Evolutionary conservation across 2,329 filamentous ascomycete species (phyloP).

Genomic region (Fusarium lateritium): DNA sequence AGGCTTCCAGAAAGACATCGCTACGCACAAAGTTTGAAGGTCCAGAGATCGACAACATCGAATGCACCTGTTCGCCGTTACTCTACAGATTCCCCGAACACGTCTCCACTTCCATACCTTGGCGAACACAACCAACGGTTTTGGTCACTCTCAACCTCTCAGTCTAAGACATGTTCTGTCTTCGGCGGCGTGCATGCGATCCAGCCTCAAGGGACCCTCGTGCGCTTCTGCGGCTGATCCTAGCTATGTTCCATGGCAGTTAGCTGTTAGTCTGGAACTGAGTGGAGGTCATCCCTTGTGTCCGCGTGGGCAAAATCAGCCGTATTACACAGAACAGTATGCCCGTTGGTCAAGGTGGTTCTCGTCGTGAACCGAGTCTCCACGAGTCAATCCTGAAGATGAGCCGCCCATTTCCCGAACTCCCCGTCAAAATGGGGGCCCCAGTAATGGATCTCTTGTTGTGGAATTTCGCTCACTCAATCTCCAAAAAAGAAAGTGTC

Average conservation of each 20-base stretch:
- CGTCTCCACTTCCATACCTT: constrained; percentile 18
- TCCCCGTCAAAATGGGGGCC: constrained; percentile 45
- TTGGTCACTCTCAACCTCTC: constrained; percentile 7
- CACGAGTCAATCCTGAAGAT: constrained; percentile 32
- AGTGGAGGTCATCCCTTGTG: constrained; percentile 23
- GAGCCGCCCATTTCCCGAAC: constrained; percentile 37
- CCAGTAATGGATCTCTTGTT: constrained; percentile 22
- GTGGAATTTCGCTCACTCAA: constrained; percentile 8
- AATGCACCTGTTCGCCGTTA: constrained; percentile 4
- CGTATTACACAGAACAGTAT: constrained; percentile 1
- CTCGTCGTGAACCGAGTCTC: constrained; percentile 20
- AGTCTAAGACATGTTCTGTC: constrained; percentile 27
- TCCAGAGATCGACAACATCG: constrained; percentile 4
- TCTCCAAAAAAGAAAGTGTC: constrained; percentile 43
- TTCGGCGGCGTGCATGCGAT: constrained; percentile 18
- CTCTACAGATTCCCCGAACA: constrained; percentile 5
- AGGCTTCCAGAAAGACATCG: neutral
- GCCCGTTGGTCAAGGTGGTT: constrained; percentile 11
- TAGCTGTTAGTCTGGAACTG: neutral
- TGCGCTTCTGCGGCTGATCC: constrained; percentile 15
- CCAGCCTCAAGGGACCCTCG: constrained; percentile 30
- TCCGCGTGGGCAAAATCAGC: constrained; percentile 12
- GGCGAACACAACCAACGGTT: constrained; percentile 18
- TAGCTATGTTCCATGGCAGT: neutral
- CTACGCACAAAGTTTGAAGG: neutral